Conservation (phyloP, 768 basidiomycete species). For the Coprinellus micaceus region DNA sequence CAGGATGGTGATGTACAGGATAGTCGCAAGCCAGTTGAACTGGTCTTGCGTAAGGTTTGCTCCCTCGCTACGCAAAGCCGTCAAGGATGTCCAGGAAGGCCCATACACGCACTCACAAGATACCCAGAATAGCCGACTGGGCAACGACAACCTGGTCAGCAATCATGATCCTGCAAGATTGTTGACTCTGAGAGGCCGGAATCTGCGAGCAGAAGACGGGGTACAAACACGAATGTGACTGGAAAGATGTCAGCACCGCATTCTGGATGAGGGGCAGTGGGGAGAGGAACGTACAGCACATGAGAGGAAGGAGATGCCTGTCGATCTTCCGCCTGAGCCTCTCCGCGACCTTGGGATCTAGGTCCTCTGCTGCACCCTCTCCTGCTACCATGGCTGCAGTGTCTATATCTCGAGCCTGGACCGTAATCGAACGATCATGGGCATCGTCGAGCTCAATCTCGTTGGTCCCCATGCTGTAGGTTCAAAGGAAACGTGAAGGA, state of each 20-base stretch:
- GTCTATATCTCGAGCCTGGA: slow-evolving; percentile 42
- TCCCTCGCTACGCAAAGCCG: slow-evolving; percentile 38
- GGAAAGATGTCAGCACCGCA: background rate
- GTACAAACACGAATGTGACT: slow-evolving; percentile 29
- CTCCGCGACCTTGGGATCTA: slow-evolving; percentile 51
- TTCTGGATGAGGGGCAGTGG: background rate
- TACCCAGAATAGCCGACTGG: slow-evolving; percentile 65
- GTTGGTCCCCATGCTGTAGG: background rate
- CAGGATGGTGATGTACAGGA: slow-evolving; percentile 71
- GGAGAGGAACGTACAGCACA: slow-evolving; percentile 53
- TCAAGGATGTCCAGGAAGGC: background rate
- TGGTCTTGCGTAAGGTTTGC: slow-evolving; percentile 64
- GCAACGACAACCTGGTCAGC: slow-evolving; percentile 78
- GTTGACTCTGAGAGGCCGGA: background rate
- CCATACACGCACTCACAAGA: slow-evolving; percentile 42
- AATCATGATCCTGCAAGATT: slow-evolving; percentile 60
- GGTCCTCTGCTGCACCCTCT: slow-evolving; percentile 36
- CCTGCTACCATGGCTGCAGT: slow-evolving; percentile 54
- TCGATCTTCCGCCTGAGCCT: slow-evolving; percentile 64
- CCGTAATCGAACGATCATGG: background rate
- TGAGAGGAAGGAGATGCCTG: slow-evolving; percentile 61
- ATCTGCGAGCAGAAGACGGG: too few relatives aligned
- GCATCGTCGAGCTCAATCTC: background rate
- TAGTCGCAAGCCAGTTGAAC: slow-evolving; percentile 67
- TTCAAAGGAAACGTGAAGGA: background rate